A percentile compares a stretch with the other conserved stretches of the same genome.
Conservation (phyloP, 176 grass and related monocot species). For the Oryza coarctata region DNA sequence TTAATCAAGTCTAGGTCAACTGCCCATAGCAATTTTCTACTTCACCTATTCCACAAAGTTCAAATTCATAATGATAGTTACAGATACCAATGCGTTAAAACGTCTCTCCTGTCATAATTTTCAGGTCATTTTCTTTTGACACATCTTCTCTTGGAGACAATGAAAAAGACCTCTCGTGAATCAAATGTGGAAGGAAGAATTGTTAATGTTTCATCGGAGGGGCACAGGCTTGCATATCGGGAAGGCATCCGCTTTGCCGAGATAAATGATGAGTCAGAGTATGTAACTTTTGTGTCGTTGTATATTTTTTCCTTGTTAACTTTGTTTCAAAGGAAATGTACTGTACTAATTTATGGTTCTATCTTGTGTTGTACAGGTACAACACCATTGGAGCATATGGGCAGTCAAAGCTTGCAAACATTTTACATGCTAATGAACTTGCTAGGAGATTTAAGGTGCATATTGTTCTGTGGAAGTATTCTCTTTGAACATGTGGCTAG, state of each 20-base stretch:
- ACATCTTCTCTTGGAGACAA: slow-evolving; percentile 78
- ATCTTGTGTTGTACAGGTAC: slow-evolving; percentile 57
- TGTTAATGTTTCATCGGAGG: slow-evolving; percentile 83
- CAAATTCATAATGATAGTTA: background rate
- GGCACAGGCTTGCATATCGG: slow-evolving; percentile 57
- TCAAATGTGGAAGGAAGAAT: slow-evolving; percentile 85
- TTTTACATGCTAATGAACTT: slow-evolving; percentile 92
- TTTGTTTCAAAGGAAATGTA: background rate
- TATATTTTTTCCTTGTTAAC: background rate
- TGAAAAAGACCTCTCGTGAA: slow-evolving; percentile 74
- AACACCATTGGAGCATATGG: slow-evolving; percentile 69
- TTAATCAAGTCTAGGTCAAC: background rate
- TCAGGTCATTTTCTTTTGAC: slow-evolving; percentile 95
- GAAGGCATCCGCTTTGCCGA: slow-evolving; percentile 84
- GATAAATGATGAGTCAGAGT: slow-evolving; percentile 76
- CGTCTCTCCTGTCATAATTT: slow-evolving; percentile 17
- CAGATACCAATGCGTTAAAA: background rate
- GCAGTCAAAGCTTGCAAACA: slow-evolving; percentile 89
- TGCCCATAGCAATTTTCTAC: background rate
- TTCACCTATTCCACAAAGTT: background rate
- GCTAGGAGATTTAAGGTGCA: slow-evolving; percentile 69
- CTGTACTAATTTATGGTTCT: slow-evolving; percentile 25
- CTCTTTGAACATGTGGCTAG: background rate
- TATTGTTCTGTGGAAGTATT: background rate
- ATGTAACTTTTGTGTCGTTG: slow-evolving; percentile 30